Conservation (phyloP, 1,284 basidiomycete genomes). For the Tilletia indica region DNA sequence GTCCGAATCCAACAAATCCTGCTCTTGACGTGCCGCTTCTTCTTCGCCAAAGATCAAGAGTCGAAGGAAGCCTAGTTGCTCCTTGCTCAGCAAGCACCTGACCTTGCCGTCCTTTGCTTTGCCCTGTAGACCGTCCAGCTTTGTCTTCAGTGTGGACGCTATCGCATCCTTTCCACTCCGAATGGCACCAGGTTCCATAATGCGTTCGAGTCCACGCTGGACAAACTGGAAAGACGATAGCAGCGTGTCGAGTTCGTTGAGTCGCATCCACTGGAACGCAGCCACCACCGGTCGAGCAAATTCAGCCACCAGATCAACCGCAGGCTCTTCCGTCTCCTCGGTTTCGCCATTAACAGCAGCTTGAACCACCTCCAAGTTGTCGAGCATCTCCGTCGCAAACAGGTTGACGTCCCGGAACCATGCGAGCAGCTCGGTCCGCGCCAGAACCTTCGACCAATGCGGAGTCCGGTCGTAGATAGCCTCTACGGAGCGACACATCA, state of each 20-base stretch:
- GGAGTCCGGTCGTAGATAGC: slow-evolving; percentile 49
- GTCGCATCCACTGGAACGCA: slow-evolving; percentile 49
- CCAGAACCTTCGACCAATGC: slow-evolving; percentile 40
- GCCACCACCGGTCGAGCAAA: slow-evolving; percentile 28
- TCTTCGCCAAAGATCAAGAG: slow-evolving; percentile 7
- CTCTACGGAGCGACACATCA: slow-evolving; percentile 45
- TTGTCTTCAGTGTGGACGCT: neutral
- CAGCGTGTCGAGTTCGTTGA: slow-evolving; percentile 54
- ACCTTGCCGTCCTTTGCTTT: slow-evolving; percentile 1
- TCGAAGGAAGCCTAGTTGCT: neutral
- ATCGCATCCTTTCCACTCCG: neutral
- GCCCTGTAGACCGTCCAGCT: neutral
- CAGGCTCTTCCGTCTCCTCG: slow-evolving; percentile 24
- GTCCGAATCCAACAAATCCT: neutral
- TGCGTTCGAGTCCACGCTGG: slow-evolving; percentile 36
- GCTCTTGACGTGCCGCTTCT: neutral
- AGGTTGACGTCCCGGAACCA: slow-evolving; percentile 53
- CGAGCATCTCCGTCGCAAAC: slow-evolving; percentile 50
- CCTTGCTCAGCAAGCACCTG: slow-evolving; percentile 7
- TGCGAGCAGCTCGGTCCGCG: slow-evolving; percentile 43
- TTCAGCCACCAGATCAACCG: slow-evolving; percentile 34
- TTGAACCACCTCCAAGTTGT: slow-evolving; percentile 39
- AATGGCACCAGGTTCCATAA: neutral
- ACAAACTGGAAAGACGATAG: slow-evolving; percentile 47
- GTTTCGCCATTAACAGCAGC: slow-evolving; percentile 23